These are phyloP conservation scores for Populus euphratica DNA, from an alignment of 345 rosid genomes.

Conservation along the genomic window DNA sequence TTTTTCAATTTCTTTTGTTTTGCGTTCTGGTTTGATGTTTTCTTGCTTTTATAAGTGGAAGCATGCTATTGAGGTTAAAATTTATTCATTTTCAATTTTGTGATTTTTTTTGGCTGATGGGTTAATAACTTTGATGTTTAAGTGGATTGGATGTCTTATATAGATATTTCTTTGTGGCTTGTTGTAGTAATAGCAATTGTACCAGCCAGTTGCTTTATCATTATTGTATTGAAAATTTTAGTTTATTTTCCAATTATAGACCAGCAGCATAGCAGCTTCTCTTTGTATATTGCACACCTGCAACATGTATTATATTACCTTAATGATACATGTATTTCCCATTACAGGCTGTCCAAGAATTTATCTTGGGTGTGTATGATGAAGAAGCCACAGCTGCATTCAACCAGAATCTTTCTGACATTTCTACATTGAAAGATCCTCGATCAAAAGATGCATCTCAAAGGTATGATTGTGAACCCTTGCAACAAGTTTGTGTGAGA, in stretches of 20 bases:
- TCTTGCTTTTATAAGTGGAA: neutral
- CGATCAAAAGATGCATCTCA: conserved; percentile 78
- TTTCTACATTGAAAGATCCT: conserved; percentile 72
- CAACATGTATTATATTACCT: neutral
- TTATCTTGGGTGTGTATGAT: conserved; percentile 72
- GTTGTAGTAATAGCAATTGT: neutral
- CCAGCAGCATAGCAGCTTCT: neutral
- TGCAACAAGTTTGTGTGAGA: neutral
- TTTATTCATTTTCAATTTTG: neutral
- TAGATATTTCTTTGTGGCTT: neutral
- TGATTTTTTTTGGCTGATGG: neutral
- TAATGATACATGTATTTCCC: neutral
- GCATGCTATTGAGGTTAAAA: neutral
- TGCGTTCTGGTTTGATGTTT: neutral
- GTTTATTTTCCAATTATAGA: neutral
- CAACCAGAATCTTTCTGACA: conserved; percentile 70
- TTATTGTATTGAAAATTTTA: neutral
- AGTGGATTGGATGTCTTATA: neutral
- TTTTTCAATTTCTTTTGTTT: neutral
- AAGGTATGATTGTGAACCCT: conserved; percentile 38
- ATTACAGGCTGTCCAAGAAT: conserved; percentile 74
- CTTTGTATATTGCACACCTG: neutral
- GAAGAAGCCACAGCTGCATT: conserved; percentile 69
- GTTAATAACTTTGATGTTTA: neutral
- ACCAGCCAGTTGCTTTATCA: neutral